These are phyloP conservation scores for Xylariaceae sp. DNA, from an alignment of 2,329 filamentous ascomycete genomes.

Conservation along the genomic window DNA sequence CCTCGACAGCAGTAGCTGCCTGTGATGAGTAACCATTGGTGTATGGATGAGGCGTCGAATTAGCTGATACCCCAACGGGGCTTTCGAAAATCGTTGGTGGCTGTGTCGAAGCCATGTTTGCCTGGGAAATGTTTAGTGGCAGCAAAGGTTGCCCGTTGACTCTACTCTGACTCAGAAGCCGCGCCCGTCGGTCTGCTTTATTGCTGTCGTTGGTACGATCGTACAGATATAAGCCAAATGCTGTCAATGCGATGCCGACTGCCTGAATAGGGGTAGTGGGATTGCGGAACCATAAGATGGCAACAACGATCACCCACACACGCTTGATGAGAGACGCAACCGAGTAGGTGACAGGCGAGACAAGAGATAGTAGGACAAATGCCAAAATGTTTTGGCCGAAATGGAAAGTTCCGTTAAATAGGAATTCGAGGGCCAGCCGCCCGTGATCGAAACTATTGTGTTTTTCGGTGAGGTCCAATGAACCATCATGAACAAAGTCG, in stretches of 20 bases:
- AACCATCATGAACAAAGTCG: constrained; percentile 79
- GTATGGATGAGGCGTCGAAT: constrained; percentile 35
- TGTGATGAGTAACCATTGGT: constrained; percentile 42
- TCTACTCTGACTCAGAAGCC: constrained; percentile 54
- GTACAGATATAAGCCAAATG: constrained; percentile 90
- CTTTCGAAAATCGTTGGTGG: constrained; percentile 34
- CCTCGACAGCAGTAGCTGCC: constrained; percentile 32
- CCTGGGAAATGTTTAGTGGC: constrained; percentile 54
- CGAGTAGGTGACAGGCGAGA: constrained; percentile 95
- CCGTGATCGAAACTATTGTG: constrained; percentile 73
- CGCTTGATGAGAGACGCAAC: constrained; percentile 95
- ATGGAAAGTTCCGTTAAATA: constrained; percentile 96
- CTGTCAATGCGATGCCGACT: constrained; percentile 81
- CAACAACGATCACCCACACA: constrained; percentile 92
- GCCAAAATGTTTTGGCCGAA: constrained; percentile 95
- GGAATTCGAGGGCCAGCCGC: constrained; percentile 72
- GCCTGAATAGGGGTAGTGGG: constrained; percentile 80
- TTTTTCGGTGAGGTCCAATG: constrained; percentile 55
- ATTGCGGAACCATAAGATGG: constrained; percentile 94
- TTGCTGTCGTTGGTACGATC: constrained; percentile 86
- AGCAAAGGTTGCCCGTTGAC: constrained; percentile 52
- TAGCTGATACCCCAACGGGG: constrained; percentile 25
- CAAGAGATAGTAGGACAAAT: constrained; percentile 85
- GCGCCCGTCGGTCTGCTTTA: constrained; percentile 79
- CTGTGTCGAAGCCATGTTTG: constrained; percentile 27